These are phyloP conservation scores for Linaria vulgaris DNA, from an alignment of 257 asterid species.

Conservation along the genomic window DNA sequence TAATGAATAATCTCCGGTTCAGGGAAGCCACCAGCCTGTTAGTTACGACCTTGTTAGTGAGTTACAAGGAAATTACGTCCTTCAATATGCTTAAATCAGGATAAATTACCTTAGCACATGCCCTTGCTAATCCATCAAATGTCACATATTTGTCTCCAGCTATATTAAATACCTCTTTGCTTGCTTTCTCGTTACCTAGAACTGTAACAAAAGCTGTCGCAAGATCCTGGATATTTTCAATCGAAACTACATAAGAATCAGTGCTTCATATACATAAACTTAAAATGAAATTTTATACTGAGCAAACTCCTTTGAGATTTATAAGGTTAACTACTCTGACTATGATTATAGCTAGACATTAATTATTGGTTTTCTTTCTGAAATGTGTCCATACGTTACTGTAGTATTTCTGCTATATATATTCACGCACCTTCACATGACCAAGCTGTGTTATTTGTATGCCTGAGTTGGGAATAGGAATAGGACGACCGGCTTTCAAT, in stretches of 20 bases:
- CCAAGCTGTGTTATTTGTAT: conserved; percentile 93
- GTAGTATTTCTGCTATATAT: neutral
- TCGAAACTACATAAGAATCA: neutral
- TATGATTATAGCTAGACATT: neutral
- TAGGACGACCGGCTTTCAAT: conserved; percentile 92
- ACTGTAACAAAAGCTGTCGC: conserved; percentile 80
- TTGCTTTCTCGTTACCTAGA: conserved; percentile 92
- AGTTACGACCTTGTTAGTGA: no score
- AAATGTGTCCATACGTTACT: neutral
- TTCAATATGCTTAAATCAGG: neutral
- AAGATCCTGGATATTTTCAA: conserved; percentile 59
- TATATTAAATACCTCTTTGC: conserved; percentile 85
- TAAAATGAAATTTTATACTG: neutral
- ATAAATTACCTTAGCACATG: conserved; percentile 80
- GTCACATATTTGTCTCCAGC: conserved; percentile 93
- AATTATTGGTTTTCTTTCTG: neutral
- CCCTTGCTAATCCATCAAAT: conserved; percentile 91
- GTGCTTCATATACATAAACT: conserved; percentile 1
- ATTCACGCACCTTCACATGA: conserved; percentile 76
- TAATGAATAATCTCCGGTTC: conserved; percentile 91
- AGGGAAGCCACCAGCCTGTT: conserved; percentile 97
- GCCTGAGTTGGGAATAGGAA: conserved; percentile 90
- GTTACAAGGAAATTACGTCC: neutral
- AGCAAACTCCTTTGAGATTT: neutral
- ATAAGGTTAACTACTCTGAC: no score